These are phyloP conservation scores for Chrysoporthe cubensis DNA, from an alignment of 2,329 filamentous ascomycete species.

Conservation along the genomic window DNA sequence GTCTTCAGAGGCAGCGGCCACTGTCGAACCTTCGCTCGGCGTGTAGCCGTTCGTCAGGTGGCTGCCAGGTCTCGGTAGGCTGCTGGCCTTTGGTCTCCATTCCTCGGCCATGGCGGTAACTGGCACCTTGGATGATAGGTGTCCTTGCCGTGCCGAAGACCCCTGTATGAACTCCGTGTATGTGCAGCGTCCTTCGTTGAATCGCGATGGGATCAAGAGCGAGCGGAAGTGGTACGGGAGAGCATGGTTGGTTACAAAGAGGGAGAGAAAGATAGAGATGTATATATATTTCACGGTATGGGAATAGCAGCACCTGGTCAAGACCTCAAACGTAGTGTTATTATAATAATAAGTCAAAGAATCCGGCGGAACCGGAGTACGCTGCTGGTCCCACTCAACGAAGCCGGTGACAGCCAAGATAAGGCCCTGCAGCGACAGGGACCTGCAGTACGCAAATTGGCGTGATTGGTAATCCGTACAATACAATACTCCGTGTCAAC, in stretches of 20 bases:
- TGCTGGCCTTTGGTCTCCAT: background rate
- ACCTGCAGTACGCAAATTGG: background rate
- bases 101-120: background rate
- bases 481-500: background rate
- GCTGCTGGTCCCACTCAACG: background rate
- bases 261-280: too few species aligned
- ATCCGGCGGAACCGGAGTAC: background rate
- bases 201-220: background rate
- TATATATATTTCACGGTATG: background rate
- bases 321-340: background rate
- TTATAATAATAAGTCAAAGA: too few species aligned
- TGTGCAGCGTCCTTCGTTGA: background rate
- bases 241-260: background rate
- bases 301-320: background rate
- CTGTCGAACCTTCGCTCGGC: conserved; percentile 12
- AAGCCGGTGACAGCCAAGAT: background rate
- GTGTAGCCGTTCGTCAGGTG: background rate
- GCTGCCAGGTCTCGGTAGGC: background rate
- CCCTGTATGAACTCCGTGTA: background rate
- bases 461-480: conserved; percentile 8
- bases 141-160: background rate
- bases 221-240: background rate
- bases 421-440: background rate
- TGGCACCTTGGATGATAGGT: background rate
- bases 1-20: conserved; percentile 32